Evolutionary conservation across 2,329 filamentous ascomycete species (phyloP).

Genomic region (Talaromyces sp.): DNA sequence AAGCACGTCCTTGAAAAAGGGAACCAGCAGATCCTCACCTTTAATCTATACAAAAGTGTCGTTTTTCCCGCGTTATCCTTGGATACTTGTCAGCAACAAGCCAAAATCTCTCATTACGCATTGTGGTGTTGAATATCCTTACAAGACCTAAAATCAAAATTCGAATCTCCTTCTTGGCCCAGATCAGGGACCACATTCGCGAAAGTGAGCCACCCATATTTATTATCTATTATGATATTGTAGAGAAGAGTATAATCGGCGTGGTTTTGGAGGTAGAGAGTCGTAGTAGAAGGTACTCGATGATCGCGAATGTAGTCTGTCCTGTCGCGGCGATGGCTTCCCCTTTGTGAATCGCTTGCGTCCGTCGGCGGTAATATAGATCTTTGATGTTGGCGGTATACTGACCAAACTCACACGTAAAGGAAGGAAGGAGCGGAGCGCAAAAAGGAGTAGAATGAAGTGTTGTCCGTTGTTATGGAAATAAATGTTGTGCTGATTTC

Average conservation of each 20-base stretch:
- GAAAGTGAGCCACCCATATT: conserved; percentile 58
- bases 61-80: conserved; percentile 99
- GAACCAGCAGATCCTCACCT: conserved; percentile 54
- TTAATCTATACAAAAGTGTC: conserved; percentile 90
- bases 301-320: conserved; percentile 5
- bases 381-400: neutral
- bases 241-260: neutral
- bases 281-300: neutral
- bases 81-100: conserved; percentile 19
- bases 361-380: neutral
- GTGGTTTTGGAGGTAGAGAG: neutral
- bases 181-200: conserved; percentile 67
- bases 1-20: conserved; percentile 12
- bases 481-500: neutral
- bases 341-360: neutral
- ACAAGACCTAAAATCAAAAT: conserved; percentile 94
- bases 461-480: neutral
- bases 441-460: neutral
- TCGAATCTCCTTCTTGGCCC: conserved; percentile 94
- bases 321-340: neutral
- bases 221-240: conserved; percentile 3
- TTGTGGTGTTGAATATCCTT: conserved; percentile 37
- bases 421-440: neutral
- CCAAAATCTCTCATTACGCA: neutral
- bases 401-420: neutral